Percentiles rank a stretch among this genome's conserved stretches.
Conservation (phyloP, 2,329 filamentous ascomycete species). For the Neopestalotiopsis sp. region DNA sequence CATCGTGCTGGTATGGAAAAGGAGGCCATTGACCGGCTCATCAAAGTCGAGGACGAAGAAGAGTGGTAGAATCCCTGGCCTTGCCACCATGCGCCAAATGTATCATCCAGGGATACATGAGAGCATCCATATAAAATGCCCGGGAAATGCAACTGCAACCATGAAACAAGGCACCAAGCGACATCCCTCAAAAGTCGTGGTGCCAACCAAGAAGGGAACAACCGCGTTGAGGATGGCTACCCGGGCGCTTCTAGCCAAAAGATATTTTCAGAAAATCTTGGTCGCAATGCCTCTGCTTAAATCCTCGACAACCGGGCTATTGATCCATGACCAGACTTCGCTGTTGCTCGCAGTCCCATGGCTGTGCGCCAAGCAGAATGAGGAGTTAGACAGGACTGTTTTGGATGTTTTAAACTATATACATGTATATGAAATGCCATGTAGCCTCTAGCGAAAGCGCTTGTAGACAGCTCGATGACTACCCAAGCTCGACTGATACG, state of each 20-base stretch:
- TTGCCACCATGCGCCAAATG: background rate
- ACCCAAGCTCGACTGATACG: too few relatives aligned
- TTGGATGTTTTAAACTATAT: background rate
- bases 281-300: background rate
- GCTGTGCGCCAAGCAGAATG: background rate
- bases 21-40: conserved; percentile 23
- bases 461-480: too few relatives aligned
- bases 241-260: background rate
- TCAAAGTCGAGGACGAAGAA: conserved; percentile 29
- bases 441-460: background rate
- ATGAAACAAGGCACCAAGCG: background rate
- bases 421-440: background rate
- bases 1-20: conserved; percentile 31
- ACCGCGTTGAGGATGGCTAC: background rate
- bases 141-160: background rate
- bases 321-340: too few relatives aligned
- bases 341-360: background rate
- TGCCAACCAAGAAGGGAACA: background rate
- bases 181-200: too few relatives aligned
- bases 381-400: background rate
- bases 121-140: too few relatives aligned
- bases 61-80: background rate
- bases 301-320: too few relatives aligned
- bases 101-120: too few relatives aligned
- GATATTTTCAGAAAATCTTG: background rate